Evolutionary conservation across 208 protist genomes (phyloP).

Genomic region (Leptomonas pyrrhocoris): DNA sequence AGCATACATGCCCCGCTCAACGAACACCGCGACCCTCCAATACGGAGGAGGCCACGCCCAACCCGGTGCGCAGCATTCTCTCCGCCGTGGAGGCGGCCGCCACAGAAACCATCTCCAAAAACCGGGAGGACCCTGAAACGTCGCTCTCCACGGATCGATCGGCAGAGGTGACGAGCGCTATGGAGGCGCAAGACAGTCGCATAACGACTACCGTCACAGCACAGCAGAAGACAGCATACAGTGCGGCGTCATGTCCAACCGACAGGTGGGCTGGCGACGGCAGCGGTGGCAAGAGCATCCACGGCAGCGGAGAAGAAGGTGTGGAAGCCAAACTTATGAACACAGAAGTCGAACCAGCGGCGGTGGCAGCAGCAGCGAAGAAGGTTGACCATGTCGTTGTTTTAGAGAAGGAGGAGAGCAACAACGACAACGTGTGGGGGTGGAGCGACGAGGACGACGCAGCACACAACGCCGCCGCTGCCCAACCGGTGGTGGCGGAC

Average conservation of each 20-base stretch:
- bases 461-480: neutral
- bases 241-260: neutral
- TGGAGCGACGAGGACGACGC: slow-evolving; percentile 7
- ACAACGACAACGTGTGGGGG: neutral
- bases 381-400: neutral
- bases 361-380: neutral
- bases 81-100: slow-evolving; percentile 28
- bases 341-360: neutral
- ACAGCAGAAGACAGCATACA: neutral
- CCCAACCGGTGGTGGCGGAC: neutral
- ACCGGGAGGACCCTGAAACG: neutral
- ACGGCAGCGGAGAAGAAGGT: neutral
- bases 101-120: slow-evolving; percentile 11
- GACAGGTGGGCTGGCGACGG: slow-evolving; percentile 6
- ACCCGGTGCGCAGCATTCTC: slow-evolving; percentile 29
- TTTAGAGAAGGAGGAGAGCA: neutral
- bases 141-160: neutral
- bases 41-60: slow-evolving; percentile 15
- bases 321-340: too few species aligned
- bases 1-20: neutral
- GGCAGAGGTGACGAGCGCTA: neutral
- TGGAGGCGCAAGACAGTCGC: neutral
- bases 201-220: too few species aligned
- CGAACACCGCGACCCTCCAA: neutral
- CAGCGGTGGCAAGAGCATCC: neutral